These are phyloP conservation scores for Durusdinium trenchii DNA, from an alignment of 73 alveolate species.

Conservation along the genomic window DNA sequence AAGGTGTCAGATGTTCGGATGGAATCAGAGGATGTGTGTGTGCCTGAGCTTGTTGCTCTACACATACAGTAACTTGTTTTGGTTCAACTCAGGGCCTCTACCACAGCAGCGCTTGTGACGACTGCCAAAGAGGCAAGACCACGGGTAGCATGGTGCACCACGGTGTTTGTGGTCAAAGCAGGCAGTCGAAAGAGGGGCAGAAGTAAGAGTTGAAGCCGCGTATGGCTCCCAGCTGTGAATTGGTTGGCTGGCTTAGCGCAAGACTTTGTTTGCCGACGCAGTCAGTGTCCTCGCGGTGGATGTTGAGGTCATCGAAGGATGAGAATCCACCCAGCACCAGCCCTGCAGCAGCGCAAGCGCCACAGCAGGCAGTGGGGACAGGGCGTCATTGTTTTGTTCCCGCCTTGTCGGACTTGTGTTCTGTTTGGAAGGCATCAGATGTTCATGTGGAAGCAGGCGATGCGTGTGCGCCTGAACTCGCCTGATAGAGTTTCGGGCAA, in stretches of 20 bases:
- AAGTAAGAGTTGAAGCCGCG: slow-evolving; percentile 12
- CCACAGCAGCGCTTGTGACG: slow-evolving; percentile 41
- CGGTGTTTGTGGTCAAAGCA: neutral
- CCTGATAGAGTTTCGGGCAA: too few relatives aligned
- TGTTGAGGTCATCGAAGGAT: neutral
- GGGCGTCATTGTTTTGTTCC: neutral
- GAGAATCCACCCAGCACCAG: neutral
- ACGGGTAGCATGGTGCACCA: neutral
- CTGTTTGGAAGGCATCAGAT: slow-evolving; percentile 27
- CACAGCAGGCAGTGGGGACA: slow-evolving; percentile 9
- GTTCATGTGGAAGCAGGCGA: slow-evolving; percentile 44
- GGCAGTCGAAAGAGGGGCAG: slow-evolving; percentile 7
- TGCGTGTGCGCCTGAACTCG: neutral
- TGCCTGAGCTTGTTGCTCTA: neutral
- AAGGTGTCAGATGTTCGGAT: slow-evolving; percentile 44
- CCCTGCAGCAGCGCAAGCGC: slow-evolving; percentile 33
- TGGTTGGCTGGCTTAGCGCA: neutral
- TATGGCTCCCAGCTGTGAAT: neutral
- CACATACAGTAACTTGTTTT: too few relatives aligned
- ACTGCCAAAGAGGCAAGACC: slow-evolving; percentile 44
- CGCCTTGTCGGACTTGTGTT: neutral
- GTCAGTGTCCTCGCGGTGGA: too few relatives aligned
- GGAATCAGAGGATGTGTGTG: slow-evolving; percentile 30
- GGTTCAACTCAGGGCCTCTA: slow-evolving; percentile 34
- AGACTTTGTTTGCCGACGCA: neutral